Conservation (phyloP, 2,329 filamentous ascomycete species). For the Clonostachys rhizophaga region DNA sequence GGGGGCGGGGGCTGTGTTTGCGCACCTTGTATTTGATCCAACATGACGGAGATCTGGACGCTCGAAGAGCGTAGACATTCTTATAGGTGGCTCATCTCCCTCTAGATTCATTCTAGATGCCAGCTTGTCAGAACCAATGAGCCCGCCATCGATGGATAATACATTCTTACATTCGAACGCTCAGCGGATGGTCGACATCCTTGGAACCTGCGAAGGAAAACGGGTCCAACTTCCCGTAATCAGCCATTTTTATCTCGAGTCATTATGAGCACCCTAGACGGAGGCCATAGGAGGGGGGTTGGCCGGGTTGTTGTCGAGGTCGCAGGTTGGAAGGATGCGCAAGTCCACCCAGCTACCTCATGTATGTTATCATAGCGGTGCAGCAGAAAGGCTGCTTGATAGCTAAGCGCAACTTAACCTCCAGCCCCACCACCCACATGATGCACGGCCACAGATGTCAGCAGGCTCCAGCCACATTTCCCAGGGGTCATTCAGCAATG, state of each 20-base stretch:
- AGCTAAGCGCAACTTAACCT: too few relatives aligned
- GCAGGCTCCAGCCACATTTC: too few relatives aligned
- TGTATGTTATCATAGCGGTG: too few relatives aligned
- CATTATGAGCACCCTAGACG: slow-evolving; percentile 10
- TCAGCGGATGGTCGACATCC: slow-evolving; percentile 70
- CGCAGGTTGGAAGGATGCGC: too few relatives aligned
- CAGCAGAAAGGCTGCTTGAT: too few relatives aligned
- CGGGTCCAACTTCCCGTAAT: slow-evolving; percentile 69
- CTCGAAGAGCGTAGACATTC: slow-evolving; percentile 67
- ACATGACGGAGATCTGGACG: slow-evolving; percentile 79
- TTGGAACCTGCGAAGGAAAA: slow-evolving; percentile 94
- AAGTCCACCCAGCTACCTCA: too few relatives aligned
- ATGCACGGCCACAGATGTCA: too few relatives aligned
- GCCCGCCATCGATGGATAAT: slow-evolving; percentile 1
- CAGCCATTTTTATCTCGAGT: slow-evolving; percentile 23
- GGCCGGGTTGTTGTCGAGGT: too few relatives aligned
- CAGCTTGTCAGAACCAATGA: slow-evolving; percentile 8
- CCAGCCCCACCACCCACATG: too few relatives aligned
- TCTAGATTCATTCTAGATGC: slow-evolving; percentile 39
- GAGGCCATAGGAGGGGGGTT: too few relatives aligned
- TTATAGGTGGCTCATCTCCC: slow-evolving; percentile 33
- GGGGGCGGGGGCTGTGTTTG: neutral
- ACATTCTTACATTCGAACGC: slow-evolving; percentile 54
- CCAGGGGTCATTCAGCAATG: too few relatives aligned
- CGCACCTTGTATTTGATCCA: slow-evolving; percentile 75